A percentile compares a stretch with the other conserved stretches of the same genome.
phyloP scores from a whole-genome alignment of 1,284 basidiomycete genomes.

The Somion occarium region DNA sequence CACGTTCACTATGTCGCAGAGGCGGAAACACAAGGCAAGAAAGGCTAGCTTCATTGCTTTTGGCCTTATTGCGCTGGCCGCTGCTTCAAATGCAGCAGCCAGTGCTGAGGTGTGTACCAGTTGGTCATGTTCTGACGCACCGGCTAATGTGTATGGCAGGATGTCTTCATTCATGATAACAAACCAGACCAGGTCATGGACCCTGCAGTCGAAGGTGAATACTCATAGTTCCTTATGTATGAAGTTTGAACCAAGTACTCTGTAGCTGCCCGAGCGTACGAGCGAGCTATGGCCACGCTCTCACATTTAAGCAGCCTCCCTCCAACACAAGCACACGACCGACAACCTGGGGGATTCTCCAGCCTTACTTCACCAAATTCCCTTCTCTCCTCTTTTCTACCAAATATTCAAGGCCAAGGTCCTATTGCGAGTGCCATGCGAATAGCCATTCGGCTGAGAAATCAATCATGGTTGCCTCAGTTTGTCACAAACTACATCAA shows the following conservation, averaged over 20 bases:
- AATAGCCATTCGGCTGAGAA: slow-evolving; percentile 56
- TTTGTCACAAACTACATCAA: slow-evolving; percentile 36
- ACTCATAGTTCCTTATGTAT: background rate
- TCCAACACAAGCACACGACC: slow-evolving; percentile 48
- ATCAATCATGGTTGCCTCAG: slow-evolving; percentile 43
- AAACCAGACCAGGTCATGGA: slow-evolving; percentile 17
- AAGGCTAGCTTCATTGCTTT: slow-evolving; percentile 26
- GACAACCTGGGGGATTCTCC: slow-evolving; percentile 29
- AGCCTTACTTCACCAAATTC: slow-evolving; percentile 41
- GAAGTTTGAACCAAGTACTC: background rate
- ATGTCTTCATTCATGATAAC: background rate
- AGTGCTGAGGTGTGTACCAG: slow-evolving; percentile 11
- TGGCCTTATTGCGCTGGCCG: slow-evolving; percentile 24
- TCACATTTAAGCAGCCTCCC: slow-evolving; percentile 55
- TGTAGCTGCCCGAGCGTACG: slow-evolving; percentile 65
- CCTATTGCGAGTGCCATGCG: slow-evolving; percentile 64
- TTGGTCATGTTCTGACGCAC: background rate
- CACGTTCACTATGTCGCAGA: slow-evolving; percentile 11
- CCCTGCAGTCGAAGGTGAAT: slow-evolving; percentile 21
- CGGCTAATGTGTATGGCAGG: background rate
- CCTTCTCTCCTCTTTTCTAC: slow-evolving; percentile 57
- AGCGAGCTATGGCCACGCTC: slow-evolving; percentile 62
- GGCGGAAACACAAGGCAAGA: slow-evolving; percentile 13
- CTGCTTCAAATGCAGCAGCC: slow-evolving; percentile 14
- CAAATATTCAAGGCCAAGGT: slow-evolving; percentile 65